Conservation (phyloP, 257 asterid species). For the Parsonsia alboflavescens region DNA sequence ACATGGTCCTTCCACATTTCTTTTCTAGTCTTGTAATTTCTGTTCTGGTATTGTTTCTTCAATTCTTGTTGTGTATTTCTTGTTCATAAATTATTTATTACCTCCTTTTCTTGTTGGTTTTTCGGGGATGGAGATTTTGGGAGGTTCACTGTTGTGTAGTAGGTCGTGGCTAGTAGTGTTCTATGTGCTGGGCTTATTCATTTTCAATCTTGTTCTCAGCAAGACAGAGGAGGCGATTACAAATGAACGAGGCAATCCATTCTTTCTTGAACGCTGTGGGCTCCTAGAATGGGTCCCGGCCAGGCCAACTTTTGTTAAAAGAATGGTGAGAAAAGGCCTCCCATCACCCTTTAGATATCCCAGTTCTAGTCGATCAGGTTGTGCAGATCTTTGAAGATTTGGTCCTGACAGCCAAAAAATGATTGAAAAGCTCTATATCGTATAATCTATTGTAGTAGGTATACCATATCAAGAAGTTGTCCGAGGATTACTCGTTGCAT, state of each 20-base stretch:
- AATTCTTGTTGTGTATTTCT: background rate
- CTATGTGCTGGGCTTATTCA: conserved; percentile 2
- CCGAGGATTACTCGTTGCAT: background rate
- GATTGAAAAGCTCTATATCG: background rate
- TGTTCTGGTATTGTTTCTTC: background rate
- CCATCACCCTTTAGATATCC: background rate
- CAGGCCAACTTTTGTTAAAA: background rate
- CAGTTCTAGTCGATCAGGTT: conserved; percentile 1
- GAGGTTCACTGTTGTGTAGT: no score
- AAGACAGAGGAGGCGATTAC: background rate
- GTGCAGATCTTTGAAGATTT: background rate
- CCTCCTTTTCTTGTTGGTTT: background rate
- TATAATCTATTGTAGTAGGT: no score
- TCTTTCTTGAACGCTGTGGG: background rate
- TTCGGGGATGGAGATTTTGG: background rate
- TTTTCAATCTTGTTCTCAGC: background rate
- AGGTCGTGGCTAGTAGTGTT: background rate
- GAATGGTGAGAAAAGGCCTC: background rate
- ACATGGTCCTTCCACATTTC: background rate
- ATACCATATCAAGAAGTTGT: background rate
- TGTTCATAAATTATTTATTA: background rate
- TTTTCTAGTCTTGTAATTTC: background rate
- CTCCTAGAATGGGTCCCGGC: background rate
- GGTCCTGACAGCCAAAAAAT: background rate
- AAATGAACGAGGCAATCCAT: background rate